Evolutionary conservation across 768 basidiomycete genomes (phyloP).

Genomic region (Kwoniella botswanensis): DNA sequence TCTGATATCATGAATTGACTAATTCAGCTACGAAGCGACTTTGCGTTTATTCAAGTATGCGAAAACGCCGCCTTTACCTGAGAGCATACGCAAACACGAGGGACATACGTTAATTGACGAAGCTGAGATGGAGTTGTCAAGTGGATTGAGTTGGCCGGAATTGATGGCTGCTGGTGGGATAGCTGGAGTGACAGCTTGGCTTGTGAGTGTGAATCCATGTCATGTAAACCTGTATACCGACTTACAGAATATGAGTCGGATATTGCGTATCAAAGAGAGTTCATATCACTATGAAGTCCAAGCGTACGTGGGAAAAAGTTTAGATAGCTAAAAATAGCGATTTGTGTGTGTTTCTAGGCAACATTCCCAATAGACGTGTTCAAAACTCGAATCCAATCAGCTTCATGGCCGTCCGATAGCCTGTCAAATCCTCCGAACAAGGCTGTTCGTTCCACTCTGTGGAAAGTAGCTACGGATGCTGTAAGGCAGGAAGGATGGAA

Average conservation of each 20-base stretch:
- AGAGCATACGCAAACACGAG: constrained; percentile 59
- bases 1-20: background rate
- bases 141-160: constrained; percentile 63
- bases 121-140: constrained; percentile 59
- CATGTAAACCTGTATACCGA: background rate
- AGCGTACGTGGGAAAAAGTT: too few species aligned
- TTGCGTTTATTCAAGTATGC: constrained; percentile 53
- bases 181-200: constrained; percentile 79
- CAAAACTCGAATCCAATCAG: constrained; percentile 81
- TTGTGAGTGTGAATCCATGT: constrained; percentile 53
- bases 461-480: constrained; percentile 34
- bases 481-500: constrained; percentile 66
- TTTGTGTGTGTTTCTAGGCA: constrained; percentile 35
- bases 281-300: too few species aligned
- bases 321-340: background rate
- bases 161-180: constrained; percentile 75
- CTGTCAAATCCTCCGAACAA: background rate
- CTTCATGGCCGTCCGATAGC: background rate
- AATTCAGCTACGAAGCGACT: constrained; percentile 56
- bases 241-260: background rate
- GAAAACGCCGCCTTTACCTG: constrained; percentile 30
- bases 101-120: constrained; percentile 59
- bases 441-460: constrained; percentile 20
- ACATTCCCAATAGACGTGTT: constrained; percentile 90
- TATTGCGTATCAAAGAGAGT: too few species aligned